Evolutionary conservation across 352 stramenopile species (phyloP).

Genomic region (Globisporangium viniferum): DNA sequence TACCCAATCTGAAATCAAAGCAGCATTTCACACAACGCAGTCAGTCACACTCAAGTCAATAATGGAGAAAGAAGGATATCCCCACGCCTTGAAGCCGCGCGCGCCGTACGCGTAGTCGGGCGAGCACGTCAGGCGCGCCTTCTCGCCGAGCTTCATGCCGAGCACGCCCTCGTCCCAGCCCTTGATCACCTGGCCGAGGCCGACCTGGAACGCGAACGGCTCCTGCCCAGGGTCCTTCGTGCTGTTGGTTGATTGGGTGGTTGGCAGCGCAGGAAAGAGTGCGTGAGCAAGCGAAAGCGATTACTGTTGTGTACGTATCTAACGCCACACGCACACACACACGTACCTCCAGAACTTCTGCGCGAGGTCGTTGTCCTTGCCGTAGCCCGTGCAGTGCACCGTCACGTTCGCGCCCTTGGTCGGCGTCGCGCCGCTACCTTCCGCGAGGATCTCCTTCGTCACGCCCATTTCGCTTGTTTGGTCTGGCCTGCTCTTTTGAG

Average conservation of each 20-base stretch:
- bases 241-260: constrained; percentile 24
- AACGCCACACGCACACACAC: too few relatives aligned
- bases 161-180: constrained; percentile 94
- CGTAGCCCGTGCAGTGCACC: constrained; percentile 82
- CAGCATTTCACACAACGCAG: too few relatives aligned
- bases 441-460: constrained; percentile 56
- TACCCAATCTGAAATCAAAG: not conserved
- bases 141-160: constrained; percentile 87
- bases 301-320: not conserved
- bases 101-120: constrained; percentile 95
- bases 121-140: constrained; percentile 88
- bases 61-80: constrained; percentile 68
- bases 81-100: constrained; percentile 91
- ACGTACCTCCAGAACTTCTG: constrained; percentile 92
- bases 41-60: not conserved
- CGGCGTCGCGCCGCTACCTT: constrained; percentile 53
- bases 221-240: constrained; percentile 94
- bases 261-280: too few relatives aligned
- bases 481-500: too few relatives aligned
- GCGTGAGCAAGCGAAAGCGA: not conserved
- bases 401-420: constrained; percentile 64
- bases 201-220: constrained; percentile 92
- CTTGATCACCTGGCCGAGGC: constrained; percentile 92
- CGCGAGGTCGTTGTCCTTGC: constrained; percentile 60
- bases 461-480: constrained; percentile 45